Evolutionary conservation across 768 basidiomycete genomes (phyloP).

Genomic region (Lyophyllum shimeji): DNA sequence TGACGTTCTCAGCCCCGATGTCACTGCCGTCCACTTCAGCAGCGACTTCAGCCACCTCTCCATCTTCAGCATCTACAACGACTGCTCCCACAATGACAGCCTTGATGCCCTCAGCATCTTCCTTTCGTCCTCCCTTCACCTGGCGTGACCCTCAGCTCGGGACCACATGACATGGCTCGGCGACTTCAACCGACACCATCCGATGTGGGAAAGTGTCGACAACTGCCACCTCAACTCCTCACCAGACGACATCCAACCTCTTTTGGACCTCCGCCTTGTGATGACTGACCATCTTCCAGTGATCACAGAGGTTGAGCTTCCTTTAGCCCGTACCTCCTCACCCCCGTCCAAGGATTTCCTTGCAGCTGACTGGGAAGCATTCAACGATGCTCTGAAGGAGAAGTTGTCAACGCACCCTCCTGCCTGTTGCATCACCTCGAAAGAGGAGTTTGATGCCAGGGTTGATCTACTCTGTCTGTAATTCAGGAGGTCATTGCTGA

Average conservation of each 20-base stretch:
- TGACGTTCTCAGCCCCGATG: not conserved
- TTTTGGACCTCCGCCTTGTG: conserved; percentile 5
- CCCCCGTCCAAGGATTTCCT: conserved; percentile 19
- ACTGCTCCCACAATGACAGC: conserved; percentile 4
- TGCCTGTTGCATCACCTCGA: not conserved
- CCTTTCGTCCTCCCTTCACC: not conserved
- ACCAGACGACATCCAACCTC: not conserved
- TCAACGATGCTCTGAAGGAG: conserved; percentile 10
- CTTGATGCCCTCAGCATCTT: not conserved
- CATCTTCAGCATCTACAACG: conserved; percentile 9
- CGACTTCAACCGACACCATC: conserved; percentile 5
- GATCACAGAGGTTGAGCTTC: conserved; percentile 20
- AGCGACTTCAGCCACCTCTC: not conserved
- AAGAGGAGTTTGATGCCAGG: conserved; percentile 3
- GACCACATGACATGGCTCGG: not conserved
- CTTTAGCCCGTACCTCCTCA: not conserved
- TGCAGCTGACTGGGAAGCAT: conserved; percentile 20
- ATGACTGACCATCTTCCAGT: conserved; percentile 35
- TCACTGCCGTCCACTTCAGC: not conserved
- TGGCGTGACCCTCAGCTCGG: accelerated
- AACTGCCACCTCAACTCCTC: conserved; percentile 6
- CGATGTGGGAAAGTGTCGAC: not conserved
- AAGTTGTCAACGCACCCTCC: not conserved
- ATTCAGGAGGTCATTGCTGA: conserved; percentile 9
- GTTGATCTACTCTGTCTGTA: not conserved